phyloP scores from a whole-genome alignment of 1,284 basidiomycete genomes.

The Leccinum solheimii region DNA sequence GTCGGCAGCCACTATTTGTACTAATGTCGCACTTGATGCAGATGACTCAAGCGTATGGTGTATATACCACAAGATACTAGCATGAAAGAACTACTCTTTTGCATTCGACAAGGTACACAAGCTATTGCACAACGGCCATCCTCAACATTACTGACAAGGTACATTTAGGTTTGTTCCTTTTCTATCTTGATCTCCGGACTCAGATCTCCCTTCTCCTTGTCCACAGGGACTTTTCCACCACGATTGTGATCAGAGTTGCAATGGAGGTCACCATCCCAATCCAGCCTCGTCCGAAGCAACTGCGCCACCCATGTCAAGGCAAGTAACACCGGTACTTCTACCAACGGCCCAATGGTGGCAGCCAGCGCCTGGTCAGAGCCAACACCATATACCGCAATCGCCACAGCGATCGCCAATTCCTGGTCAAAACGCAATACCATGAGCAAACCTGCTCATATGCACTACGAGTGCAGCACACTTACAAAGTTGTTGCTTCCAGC shows the following conservation, averaged over 20 bases:
- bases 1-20: too few relatives aligned
- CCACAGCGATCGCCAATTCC: slow-evolving; percentile 85
- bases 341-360: slow-evolving; percentile 75
- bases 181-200: not conserved
- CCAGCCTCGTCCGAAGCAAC: slow-evolving; percentile 47
- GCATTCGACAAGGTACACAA: too few relatives aligned
- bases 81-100: too few relatives aligned
- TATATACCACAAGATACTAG: too few relatives aligned
- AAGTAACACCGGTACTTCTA: slow-evolving; percentile 79
- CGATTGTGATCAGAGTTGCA: not conserved
- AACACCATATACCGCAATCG: slow-evolving; percentile 76
- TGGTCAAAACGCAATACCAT: slow-evolving; percentile 11
- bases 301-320: slow-evolving; percentile 72
- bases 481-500: slow-evolving; percentile 59
- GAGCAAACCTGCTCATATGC: not conserved
- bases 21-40: too few relatives aligned
- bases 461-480: slow-evolving; percentile 16
- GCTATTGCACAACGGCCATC: too few relatives aligned
- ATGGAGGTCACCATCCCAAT: slow-evolving; percentile 38
- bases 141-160: too few relatives aligned
- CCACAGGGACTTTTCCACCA: not conserved
- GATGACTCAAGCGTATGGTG: too few relatives aligned
- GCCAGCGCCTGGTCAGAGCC: slow-evolving; percentile 75
- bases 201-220: slow-evolving; percentile 4
- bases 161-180: too few relatives aligned